Evolutionary conservation across 2,329 filamentous ascomycete genomes (phyloP), one percentile per base, ranked within the genome.

Genomic region (Fusarium xyrophilum): DNA sequence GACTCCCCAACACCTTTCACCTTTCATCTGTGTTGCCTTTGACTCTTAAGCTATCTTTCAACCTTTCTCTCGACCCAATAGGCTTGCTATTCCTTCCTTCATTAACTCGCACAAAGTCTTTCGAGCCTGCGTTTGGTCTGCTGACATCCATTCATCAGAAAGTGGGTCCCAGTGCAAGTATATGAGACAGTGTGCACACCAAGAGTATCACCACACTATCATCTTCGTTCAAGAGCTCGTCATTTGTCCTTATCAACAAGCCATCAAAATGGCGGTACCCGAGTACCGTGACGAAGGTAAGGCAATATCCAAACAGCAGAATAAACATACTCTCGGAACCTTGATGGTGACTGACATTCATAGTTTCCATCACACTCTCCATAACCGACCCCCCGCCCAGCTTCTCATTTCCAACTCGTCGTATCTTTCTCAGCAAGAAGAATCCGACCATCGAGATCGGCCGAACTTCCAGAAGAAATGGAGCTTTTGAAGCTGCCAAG

Each of bases 391-490:
- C 73, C 7, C 58, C 64, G 3, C 30, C 69, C 1, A 57, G 60
- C 5, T 67, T 73, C 33, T n/a, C 57, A 10, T 75, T 74, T 53
- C 71, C 69, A 27, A 63, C 70, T 19, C 76, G 79, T 3, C 69
- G 69, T 10, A 66, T 81, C 12, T 53, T 77, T 17, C 70, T 83
- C 3, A 77, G 75, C 13, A 74, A 73, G 21, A 71, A 74, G 14
- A 75, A 68, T 11, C 68, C 74, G 4, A 65, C 63, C 6, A 59
- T 80, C 23, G 57, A 74, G 15, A 79, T 85, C 61, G 84, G 84
- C 38, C 77, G 83, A 28, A 81, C 81, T 36, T 84, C 82, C 67
- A 83, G 80, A 72, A 73, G 80, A 60, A 75, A 79, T 69, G 23
- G 67, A 51, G 55, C 47, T 5, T 72, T 79, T 12, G 69, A 68